phyloP scores from a whole-genome alignment of 1,139 yeast species.

The Blastobotrys persicus region DNA sequence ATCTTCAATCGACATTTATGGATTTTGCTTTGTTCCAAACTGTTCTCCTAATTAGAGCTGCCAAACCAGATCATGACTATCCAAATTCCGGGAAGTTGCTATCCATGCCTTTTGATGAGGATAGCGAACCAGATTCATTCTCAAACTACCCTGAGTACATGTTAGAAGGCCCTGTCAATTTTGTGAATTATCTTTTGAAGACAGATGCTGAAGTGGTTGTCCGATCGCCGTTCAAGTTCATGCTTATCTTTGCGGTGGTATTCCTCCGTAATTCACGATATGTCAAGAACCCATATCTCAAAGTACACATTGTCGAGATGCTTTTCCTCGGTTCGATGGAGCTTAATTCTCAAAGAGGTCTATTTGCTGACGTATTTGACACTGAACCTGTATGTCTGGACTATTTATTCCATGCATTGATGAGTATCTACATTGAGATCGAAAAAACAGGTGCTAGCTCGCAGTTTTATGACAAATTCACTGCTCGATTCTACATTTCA shows the following conservation, averaged over 20 bases:
- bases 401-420: conserved; percentile 73
- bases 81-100: conserved; percentile 50
- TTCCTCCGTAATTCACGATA: conserved; percentile 82
- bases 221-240: conserved; percentile 30
- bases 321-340: conserved; percentile 68
- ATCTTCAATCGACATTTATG: conserved; percentile 51
- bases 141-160: conserved; percentile 82
- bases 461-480: conserved; percentile 94
- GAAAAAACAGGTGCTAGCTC: conserved; percentile 95
- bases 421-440: conserved; percentile 89
- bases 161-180: conserved; percentile 71
- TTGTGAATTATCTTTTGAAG: conserved; percentile 52
- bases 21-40: conserved; percentile 77
- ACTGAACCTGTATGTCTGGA: conserved; percentile 60
- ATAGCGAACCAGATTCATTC: conserved; percentile 59
- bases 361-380: conserved; percentile 63
- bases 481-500: conserved; percentile 82
- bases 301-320: conserved; percentile 77
- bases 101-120: conserved; percentile 59
- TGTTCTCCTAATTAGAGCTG: conserved; percentile 63
- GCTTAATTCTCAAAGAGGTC: conserved; percentile 57
- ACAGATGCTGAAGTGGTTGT: conserved; percentile 40
- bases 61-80: conserved; percentile 66
- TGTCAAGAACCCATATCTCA: conserved; percentile 89
- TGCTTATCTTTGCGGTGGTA: conserved; percentile 70